A percentile compares a stretch with the other conserved stretches of the same genome.
Evolutionary conservation across 2,329 filamentous ascomycete genomes (phyloP).

Genomic region (Epichloe gansuensis): DNA sequence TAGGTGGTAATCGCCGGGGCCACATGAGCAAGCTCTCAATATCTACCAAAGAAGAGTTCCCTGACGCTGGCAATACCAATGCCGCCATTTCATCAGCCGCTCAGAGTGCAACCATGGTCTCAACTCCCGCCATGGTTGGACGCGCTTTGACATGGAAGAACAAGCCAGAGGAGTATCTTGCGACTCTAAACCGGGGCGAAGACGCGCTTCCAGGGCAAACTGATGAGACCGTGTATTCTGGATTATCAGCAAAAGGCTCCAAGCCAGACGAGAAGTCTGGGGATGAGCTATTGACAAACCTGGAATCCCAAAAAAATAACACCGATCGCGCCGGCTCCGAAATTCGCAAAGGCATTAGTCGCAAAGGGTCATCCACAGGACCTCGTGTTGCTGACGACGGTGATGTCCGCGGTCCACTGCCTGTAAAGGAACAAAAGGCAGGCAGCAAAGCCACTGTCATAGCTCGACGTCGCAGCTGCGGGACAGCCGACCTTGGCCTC

Average conservation of each 20-base stretch:
- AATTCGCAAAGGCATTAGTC: slow-evolving; percentile 28
- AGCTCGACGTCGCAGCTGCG: slow-evolving; percentile 49
- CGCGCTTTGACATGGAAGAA: slow-evolving; percentile 51
- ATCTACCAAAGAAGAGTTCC: slow-evolving; percentile 36
- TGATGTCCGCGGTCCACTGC: slow-evolving; percentile 42
- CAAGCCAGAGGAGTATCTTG: slow-evolving; percentile 47
- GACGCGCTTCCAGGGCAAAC: slow-evolving; percentile 15
- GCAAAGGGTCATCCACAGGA: slow-evolving; percentile 39
- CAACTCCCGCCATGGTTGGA: slow-evolving; percentile 29
- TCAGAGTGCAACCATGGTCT: slow-evolving; percentile 14
- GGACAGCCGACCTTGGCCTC: slow-evolving; percentile 19
- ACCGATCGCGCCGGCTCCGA: slow-evolving; percentile 24
- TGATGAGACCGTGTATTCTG: slow-evolving; percentile 14
- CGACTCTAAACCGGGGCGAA: slow-evolving; percentile 25
- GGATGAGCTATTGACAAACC: slow-evolving; percentile 12
- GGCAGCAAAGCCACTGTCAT: slow-evolving; percentile 35
- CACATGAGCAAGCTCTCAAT: slow-evolving; percentile 40
- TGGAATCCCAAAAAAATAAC: slow-evolving; percentile 13
- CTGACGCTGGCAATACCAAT: slow-evolving; percentile 18
- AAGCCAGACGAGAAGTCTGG: slow-evolving; percentile 10
- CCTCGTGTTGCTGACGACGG: slow-evolving; percentile 46
- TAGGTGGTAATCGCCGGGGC: slow-evolving; percentile 47
- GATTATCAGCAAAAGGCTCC: slow-evolving; percentile 15
- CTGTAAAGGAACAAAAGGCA: slow-evolving; percentile 33
- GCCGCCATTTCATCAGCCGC: slow-evolving; percentile 7